Evolutionary conservation across 148 eudicot species (phyloP).

Genomic region (Nepenthes mirabilis): DNA sequence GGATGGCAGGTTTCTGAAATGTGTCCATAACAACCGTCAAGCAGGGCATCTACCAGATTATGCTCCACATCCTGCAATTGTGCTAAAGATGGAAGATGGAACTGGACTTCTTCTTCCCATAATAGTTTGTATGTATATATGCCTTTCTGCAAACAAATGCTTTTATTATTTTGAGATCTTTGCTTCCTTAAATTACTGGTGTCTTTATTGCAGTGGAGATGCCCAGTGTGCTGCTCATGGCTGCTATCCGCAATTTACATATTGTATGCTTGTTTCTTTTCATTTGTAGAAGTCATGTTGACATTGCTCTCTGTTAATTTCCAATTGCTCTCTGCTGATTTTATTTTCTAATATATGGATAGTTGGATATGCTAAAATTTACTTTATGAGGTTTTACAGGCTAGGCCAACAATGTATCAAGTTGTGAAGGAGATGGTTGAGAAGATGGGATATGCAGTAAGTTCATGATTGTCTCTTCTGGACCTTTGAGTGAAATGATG

Average conservation of each 20-base stretch:
- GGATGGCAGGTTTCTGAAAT: slow-evolving; percentile 68
- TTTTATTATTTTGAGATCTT: neutral
- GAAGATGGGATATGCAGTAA: slow-evolving; percentile 86
- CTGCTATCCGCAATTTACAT: slow-evolving; percentile 78
- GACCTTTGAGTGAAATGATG: neutral
- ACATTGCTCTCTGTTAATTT: neutral
- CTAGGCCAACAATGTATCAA: slow-evolving; percentile 90
- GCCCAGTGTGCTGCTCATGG: slow-evolving; percentile 87
- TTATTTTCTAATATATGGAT: neutral
- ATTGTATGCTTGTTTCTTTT: slow-evolving; percentile 36
- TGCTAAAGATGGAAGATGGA: slow-evolving; percentile 96
- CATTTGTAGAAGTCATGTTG: neutral
- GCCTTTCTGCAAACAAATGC: slow-evolving; percentile 5
- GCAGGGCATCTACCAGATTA: slow-evolving; percentile 82
- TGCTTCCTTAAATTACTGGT: neutral
- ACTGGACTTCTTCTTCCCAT: slow-evolving; percentile 89
- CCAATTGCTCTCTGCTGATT: neutral
- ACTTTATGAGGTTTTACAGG: slow-evolving; percentile 27
- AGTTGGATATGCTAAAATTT: neutral
- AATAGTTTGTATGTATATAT: slow-evolving; percentile 66
- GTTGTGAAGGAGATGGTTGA: slow-evolving; percentile 88
- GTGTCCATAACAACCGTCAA: slow-evolving; percentile 79
- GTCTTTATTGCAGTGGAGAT: slow-evolving; percentile 66
- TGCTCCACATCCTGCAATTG: slow-evolving; percentile 95
- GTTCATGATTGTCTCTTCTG: slow-evolving; percentile 7